Conservation (phyloP, 1,139 yeast species). For the Blastobotrys arbuscula region DNA sequence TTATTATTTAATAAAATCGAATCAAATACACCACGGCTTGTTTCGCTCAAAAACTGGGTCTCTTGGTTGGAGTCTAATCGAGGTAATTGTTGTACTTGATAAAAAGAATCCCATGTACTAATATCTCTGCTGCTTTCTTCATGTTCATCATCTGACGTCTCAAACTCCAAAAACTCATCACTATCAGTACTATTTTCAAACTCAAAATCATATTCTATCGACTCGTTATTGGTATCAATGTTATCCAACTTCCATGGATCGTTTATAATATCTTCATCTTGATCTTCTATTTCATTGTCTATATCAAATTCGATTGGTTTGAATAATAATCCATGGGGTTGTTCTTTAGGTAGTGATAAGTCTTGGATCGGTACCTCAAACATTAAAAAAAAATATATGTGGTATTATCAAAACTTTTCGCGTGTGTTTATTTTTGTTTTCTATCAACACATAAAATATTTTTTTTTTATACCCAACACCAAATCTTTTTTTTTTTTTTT, state of each 20-base stretch:
- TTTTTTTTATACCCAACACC: not conserved
- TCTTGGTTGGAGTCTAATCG: not conserved
- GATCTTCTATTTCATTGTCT: not conserved
- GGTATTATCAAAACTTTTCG: not conserved
- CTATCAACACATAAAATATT: not conserved
- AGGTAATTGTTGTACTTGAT: constrained; percentile 1
- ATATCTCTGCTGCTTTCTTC: not conserved
- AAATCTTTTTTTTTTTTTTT: not conserved
- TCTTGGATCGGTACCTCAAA: too few relatives aligned
- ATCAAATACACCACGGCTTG: constrained; percentile 3
- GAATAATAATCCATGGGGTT: not conserved
- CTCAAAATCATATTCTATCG: not conserved
- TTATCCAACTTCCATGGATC: not conserved
- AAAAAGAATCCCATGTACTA: constrained; percentile 13
- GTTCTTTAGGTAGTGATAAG: not conserved
- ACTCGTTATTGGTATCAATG: not conserved
- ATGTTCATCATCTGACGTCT: not conserved
- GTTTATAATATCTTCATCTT: not conserved
- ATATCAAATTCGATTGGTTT: not conserved
- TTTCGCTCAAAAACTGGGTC: constrained; percentile 1
- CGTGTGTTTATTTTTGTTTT: not conserved
- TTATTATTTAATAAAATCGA: constrained; percentile 1
- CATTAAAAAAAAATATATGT: too few relatives aligned
- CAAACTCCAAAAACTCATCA: not conserved
- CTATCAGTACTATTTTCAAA: not conserved